Evolutionary conservation across 805 yeast species (phyloP).

Genomic region (Suhomyces sp.): DNA sequence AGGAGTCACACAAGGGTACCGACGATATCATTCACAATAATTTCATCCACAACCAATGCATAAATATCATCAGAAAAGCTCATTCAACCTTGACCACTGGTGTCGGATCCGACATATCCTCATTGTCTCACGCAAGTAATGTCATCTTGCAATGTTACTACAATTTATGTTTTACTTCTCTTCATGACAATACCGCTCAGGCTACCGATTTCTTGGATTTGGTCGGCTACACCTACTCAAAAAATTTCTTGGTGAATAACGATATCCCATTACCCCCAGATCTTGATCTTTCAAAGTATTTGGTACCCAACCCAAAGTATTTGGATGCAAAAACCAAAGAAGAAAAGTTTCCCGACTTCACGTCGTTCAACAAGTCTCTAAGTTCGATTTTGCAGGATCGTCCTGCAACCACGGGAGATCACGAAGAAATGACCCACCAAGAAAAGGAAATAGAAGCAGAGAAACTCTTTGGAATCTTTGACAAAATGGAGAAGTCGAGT

Average conservation of each 20-base stretch:
- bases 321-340: conserved; percentile 6
- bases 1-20: background rate
- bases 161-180: conserved; percentile 14
- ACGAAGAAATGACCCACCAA: conserved; percentile 33
- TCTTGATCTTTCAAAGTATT: conserved; percentile 14
- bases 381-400: conserved; percentile 3
- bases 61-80: background rate
- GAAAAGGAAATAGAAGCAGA: conserved; percentile 48
- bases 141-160: conserved; percentile 17
- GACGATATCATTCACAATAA: conserved; percentile 1
- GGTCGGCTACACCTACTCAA: conserved; percentile 20
- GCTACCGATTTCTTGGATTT: conserved; percentile 21
- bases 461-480: conserved; percentile 40
- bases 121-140: conserved; percentile 6
- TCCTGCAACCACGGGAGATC: background rate
- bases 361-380: conserved; percentile 1
- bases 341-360: background rate
- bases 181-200: conserved; percentile 6
- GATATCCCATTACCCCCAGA: conserved; percentile 13
- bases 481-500: conserved; percentile 38
- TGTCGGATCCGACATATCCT: background rate
- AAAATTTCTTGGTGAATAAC: conserved; percentile 14
- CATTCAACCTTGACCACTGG: no score
- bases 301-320: conserved; percentile 17
- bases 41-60: conserved; percentile 6